Base-by-base conservation (phyloP, 129 eudicot species). In the Cynara cardunculus region DNA sequence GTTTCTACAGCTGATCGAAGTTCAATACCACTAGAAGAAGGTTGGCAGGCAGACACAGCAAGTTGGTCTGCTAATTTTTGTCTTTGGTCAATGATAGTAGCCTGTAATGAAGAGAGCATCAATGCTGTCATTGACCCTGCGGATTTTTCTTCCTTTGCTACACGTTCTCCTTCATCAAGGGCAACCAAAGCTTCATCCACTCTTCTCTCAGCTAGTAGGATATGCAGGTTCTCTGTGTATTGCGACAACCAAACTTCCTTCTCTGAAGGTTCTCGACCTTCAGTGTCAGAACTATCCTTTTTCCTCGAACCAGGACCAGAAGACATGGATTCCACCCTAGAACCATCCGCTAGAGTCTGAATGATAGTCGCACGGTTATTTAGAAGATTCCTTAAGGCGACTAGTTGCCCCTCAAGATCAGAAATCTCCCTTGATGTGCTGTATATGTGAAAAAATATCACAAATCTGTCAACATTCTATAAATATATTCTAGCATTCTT, bases 321-420 rank as follows among this genome's bases (percentile, higher is more conserved):
- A 18, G 91, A 71, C 46, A 87, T 53, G 66, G 97, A 81, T 18
- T 92, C 90, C 25, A 88, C 67, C 7, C 84, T 81, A 35, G 83
- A 84, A 69, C 99, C 99, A n/a, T 96, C 99, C 0, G 94, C 92
- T 82, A 96, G 75, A 62, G 84, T 86, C 61, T 96, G 97, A 28
- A 96, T 79, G 67, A 89, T 71, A 26, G 90, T 78, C 6, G 97
- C 92, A 3, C 94, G 94, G 11, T 88, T 83, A 12, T 93, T 80
- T 25, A 96, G 80, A 67, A 90, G 93, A 56, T 92, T 92, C 85
- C 89, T 88, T 74, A 96, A 77, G n/a, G 93, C 75, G 19, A 92
- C 88, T 14, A 96, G 93, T 84, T 92, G 97, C 19, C 99, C 97
- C 75, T 96, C 99, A 37, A 96, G 97, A 87, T 88, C 92, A n/a